Evolutionary conservation across 2,329 filamentous ascomycete genomes (phyloP).

Genomic region (Venturia asperata): DNA sequence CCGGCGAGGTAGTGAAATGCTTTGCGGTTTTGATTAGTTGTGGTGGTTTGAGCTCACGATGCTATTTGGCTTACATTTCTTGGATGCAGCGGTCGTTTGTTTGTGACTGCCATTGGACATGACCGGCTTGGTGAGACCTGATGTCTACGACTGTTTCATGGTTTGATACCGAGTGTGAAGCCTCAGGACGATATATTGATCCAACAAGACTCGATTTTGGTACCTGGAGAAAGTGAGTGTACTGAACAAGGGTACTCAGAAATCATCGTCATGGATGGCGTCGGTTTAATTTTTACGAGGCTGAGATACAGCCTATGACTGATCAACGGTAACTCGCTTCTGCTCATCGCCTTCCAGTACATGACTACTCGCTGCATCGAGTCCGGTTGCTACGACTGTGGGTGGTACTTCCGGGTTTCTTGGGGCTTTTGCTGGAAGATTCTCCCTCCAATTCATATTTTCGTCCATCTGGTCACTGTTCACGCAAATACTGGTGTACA

Average conservation of each 20-base stretch:
- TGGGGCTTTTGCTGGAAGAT: too few species aligned
- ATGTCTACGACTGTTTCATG: not conserved
- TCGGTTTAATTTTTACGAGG: not conserved
- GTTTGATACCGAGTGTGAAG: not conserved
- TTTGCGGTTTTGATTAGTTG: slow-evolving; percentile 28
- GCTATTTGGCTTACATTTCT: not conserved
- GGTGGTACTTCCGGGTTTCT: too few species aligned
- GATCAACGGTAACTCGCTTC: not conserved
- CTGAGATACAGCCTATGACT: slow-evolving; percentile 10
- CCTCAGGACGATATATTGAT: not conserved
- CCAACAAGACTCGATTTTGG: not conserved
- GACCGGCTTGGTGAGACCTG: not conserved
- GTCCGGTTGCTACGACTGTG: too few species aligned
- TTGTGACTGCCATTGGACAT: slow-evolving; percentile 13
- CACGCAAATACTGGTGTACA: too few species aligned
- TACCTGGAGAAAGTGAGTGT: not conserved
- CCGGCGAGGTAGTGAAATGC: slow-evolving; percentile 85
- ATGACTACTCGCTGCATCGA: too few species aligned
- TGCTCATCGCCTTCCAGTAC: not conserved
- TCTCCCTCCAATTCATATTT: too few species aligned
- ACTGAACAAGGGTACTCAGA: not conserved
- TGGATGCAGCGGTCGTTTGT: slow-evolving; percentile 11
- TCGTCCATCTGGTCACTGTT: too few species aligned
- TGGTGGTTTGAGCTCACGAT: not conserved
- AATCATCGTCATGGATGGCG: slow-evolving; percentile 8